Base-by-base conservation (phyloP, 1,284 basidiomycete genomes). In the Abortiporus biennis region DNA sequence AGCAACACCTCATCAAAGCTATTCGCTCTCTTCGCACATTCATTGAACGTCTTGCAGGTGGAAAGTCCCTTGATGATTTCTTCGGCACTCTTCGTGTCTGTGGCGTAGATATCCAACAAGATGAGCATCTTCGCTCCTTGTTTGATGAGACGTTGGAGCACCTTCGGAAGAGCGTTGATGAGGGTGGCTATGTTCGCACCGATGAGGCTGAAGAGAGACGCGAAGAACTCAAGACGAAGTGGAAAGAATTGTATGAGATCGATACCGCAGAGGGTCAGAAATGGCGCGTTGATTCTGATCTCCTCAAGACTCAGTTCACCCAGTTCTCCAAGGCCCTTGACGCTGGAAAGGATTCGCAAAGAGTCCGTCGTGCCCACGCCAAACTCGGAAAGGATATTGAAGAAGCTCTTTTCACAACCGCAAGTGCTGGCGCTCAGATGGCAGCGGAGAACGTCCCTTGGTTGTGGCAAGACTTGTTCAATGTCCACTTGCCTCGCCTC, bases 391-490 rank as follows among this genome's bases (percentile, higher is more conserved):
- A 54, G 4, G 75, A 78, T 36, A 34, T 80, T 13, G 69, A 75
- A 50, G 51, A 59, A n/a, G 69, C 65, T 1, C 53, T 74, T 13
- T 48, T 69, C 5, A 63, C 67, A 17, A 61, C 64, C 0, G 61
- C 67, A 0, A 64, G 61, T 13, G 48, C 58, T 0, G 71, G 71
- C 11, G 42, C 78, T 36, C 68, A 78, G 50, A 65, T 68, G 8
- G 67, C 70, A 2, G 54, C 78, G 50, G 77, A 80, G 36, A 69
- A 77, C 35, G 71, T 72, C 3, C 71, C 76, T 1, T 85, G 82
- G 82, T 72, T 85, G 61, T 84, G 79, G 78, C 72, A 80, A 55
- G 83, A 85, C 41, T 40, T 83, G 4, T 77, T 83, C 66, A 78
- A 74, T 45, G 77, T 81, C 3, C 81, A 83, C 43, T 50, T 78